Evolutionary conservation across 768 basidiomycete species (phyloP).

Genomic region (Stropharia rugosoannulata): DNA sequence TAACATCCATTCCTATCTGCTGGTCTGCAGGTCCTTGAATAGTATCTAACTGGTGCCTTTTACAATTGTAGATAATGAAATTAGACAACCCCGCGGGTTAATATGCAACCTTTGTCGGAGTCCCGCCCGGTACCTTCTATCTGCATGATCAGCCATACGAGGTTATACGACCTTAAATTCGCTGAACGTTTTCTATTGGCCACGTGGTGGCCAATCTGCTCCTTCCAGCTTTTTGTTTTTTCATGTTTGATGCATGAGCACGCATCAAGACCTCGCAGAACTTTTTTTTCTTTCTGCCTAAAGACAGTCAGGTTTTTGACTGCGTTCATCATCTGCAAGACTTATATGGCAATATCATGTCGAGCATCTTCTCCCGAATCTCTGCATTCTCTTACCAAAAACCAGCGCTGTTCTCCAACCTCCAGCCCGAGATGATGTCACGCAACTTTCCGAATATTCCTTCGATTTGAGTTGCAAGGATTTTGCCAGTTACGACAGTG

Average conservation of each 20-base stretch:
- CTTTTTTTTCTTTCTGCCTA: too few relatives aligned
- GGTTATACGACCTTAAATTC: not conserved
- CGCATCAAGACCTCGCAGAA: too few relatives aligned
- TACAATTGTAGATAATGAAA: not conserved
- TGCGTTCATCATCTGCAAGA: too few relatives aligned
- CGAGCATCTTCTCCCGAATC: not conserved
- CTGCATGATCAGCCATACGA: not conserved
- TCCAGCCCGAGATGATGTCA: not conserved
- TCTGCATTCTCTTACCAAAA: not conserved
- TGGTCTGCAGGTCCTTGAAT: constrained; percentile 7
- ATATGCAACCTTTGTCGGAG: not conserved
- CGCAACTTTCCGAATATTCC: not conserved
- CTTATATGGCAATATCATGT: too few relatives aligned
- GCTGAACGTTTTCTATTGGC: too few relatives aligned
- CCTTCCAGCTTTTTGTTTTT: too few relatives aligned
- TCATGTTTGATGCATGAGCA: too few relatives aligned
- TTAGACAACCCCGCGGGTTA: constrained; percentile 2
- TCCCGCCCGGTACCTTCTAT: not conserved
- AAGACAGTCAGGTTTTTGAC: too few relatives aligned
- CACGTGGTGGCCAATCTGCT: too few relatives aligned
- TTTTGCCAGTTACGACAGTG: not conserved
- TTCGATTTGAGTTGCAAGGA: not conserved
- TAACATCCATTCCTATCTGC: constrained; percentile 21
- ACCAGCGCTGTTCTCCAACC: not conserved
- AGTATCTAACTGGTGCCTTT: constrained; percentile 7